Evolutionary conservation across 2,329 filamentous ascomycete genomes (phyloP), one percentile per base, ranked within the genome.

Genomic region (Colletotrichum euphorbiae): DNA sequence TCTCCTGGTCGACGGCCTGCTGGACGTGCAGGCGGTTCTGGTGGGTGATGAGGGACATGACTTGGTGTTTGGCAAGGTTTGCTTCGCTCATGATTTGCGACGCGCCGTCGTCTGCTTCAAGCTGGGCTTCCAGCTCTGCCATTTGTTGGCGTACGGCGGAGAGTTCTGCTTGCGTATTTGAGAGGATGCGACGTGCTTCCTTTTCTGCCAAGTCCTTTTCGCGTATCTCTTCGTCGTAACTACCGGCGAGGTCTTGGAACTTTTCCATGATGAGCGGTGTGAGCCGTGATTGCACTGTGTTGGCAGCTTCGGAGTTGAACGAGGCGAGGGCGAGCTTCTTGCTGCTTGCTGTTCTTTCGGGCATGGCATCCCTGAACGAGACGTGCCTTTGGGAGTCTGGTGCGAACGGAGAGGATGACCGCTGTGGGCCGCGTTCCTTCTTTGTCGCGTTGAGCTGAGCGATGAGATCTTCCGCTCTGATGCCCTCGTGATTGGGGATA

Each of bases 391-490:
- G 87, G 71, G 83, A 90, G 75, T 88, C 89, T 71, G 83, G 87
- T 72, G 85, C 89, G 82, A 85, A 93, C 38, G 84, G 91, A 65
- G 82, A 94, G 0, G 94, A 97, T 0, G 94, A 97, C 6, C 92
- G 85, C 69, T 93, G 88, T 12, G 90, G 90, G 6, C 86, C 84
- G 13, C 86, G 83, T 57, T 91, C 87, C 70, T 91, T 89, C 78
- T 89, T 85, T 1, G 85, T 85, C 1, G 89, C 89, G 69, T 97
- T 96, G 42, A 91, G 78, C 68, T 90, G 85, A 75, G 92, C 90
- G 73, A 97, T 93, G 59, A 97, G 84, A 71, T 95, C 91, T 74
- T 97, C 93, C 11, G 94, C 94, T 1, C 93, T 92, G 70, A 97
- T 86, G 31, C 94, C 93, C 64, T 93, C 89, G 60, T 89, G 84